Base-by-base conservation (phyloP, 371 early-diverging fungal genomes). In the Fennellomyces sp. region DNA sequence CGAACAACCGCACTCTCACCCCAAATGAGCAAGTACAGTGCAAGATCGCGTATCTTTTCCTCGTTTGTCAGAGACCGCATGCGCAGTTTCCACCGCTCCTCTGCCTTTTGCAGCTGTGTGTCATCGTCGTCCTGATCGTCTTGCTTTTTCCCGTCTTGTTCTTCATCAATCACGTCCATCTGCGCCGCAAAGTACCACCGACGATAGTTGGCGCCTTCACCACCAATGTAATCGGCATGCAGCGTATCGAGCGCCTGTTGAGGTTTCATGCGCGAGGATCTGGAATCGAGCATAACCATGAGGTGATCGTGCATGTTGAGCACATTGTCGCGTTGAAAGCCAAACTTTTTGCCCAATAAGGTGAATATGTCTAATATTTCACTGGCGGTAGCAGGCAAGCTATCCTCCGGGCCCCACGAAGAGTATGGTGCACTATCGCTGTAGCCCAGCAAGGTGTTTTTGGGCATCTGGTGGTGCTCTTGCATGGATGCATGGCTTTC, bases 121-220 rank as follows among this genome's bases (percentile, higher is more conserved):
- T 79, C 81, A 26, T 69, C 75, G 6, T 71, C 76, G 11, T 67
- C 60, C n/a, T 68, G 27, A 47, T 65, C 74, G 17, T 61, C 53
- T 51, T 69, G 60, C 42, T 65, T 64, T 62, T 82, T 75, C 63
- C 82, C 66, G 49, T 76, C 65, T 66, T n/a, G n/a, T n/a, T 76
- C 73, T 58, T 81, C 62, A 65, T 89, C 84, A 63, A 91, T 86
- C 41, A 78, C 68, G 60, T 93, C 90, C 62, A 91, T 78, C 58
- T 89, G 86, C 4, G 94, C 90, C 30, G 91, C 91, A 76, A 94
- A 93, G 72, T 84, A 91, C 94, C 94, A 94, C 61, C 86, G 90
- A 30, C 89, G 84, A 63, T 93, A 94, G 72, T 95, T 94, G 52
- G 93, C 87, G 61, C 89, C 76, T 58, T 88, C 87, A 21, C 95